Percentiles rank a stretch among this genome's conserved stretches.
These are phyloP conservation scores for Globisporangium barbulae DNA, from an alignment of 352 stramenopile genomes.

Conservation along the genomic window DNA sequence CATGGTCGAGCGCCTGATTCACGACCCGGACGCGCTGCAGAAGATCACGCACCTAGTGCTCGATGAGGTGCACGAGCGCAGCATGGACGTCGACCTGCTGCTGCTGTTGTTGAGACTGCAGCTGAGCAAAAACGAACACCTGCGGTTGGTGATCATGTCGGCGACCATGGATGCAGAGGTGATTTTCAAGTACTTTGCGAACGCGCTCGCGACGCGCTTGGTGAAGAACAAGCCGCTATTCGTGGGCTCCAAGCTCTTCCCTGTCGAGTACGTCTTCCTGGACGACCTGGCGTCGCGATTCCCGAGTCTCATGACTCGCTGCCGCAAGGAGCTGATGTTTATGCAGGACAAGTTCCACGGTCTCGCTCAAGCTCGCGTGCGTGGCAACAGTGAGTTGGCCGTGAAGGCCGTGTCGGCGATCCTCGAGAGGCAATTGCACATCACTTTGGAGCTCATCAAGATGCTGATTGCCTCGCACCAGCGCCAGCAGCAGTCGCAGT, in stretches of 20 bases:
- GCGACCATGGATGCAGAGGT: slow-evolving; percentile 94
- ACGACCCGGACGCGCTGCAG: slow-evolving; percentile 86
- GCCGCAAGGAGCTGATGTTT: slow-evolving; percentile 41
- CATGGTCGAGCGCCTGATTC: slow-evolving; percentile 93
- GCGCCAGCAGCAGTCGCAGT: slow-evolving; percentile 37
- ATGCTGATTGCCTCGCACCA: slow-evolving; percentile 48
- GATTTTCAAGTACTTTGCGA: slow-evolving; percentile 85
- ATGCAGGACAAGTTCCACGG: slow-evolving; percentile 40
- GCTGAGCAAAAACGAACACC: slow-evolving; percentile 50
- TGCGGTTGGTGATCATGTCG: slow-evolving; percentile 95
- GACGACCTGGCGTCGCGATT: slow-evolving; percentile 46
- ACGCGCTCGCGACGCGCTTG: slow-evolving; percentile 48
- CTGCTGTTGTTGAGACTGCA: slow-evolving; percentile 89
- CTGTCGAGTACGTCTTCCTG: slow-evolving; percentile 63
- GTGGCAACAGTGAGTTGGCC: slow-evolving; percentile 47
- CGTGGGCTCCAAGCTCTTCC: slow-evolving; percentile 78
- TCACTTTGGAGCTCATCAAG: slow-evolving; percentile 59
- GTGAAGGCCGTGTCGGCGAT: slow-evolving; percentile 52
- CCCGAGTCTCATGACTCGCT: slow-evolving; percentile 30
- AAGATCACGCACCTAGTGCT: slow-evolving; percentile 94
- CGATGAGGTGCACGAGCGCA: slow-evolving; percentile 94
- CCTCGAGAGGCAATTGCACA: slow-evolving; percentile 55
- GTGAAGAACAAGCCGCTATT: slow-evolving; percentile 64
- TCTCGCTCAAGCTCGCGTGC: slow-evolving; percentile 20
- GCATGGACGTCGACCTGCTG: slow-evolving; percentile 95